Evolutionary conservation across 2,329 filamentous ascomycete species (phyloP).

Genomic region (Aspergillus sp.): DNA sequence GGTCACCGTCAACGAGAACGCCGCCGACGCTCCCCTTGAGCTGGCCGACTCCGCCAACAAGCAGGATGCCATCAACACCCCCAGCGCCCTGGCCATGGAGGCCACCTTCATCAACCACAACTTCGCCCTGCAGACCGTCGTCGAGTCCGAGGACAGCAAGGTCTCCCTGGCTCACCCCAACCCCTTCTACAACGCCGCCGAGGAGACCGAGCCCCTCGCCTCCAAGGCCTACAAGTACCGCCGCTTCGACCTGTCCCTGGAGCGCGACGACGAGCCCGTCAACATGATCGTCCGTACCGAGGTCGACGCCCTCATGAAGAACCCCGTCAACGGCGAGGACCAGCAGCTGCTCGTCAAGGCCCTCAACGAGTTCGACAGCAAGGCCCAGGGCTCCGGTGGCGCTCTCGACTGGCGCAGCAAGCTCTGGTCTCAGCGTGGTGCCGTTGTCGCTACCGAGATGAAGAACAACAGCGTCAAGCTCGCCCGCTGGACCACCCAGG

Average conservation of each 20-base stretch:
- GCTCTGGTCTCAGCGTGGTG: slow-evolving; percentile 90
- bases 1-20: slow-evolving; percentile 99
- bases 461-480: slow-evolving; percentile 99
- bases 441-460: slow-evolving; percentile 98
- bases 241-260: slow-evolving; percentile 90
- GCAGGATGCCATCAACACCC: slow-evolving; percentile 94
- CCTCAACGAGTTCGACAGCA: slow-evolving; percentile 98
- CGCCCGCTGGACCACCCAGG: slow-evolving; percentile 95
- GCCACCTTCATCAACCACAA: slow-evolving; percentile 99
- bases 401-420: slow-evolving; percentile 97
- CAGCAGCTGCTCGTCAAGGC: slow-evolving; percentile 92
- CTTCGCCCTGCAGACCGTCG: slow-evolving; percentile 93
- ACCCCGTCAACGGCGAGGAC: slow-evolving; percentile 86
- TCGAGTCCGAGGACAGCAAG: slow-evolving; percentile 76
- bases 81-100: slow-evolving; percentile 88
- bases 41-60: slow-evolving; percentile 69
- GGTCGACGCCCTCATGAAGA: slow-evolving; percentile 93
- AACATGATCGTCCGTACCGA: slow-evolving; percentile 93
- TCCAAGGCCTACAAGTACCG: slow-evolving; percentile 99
- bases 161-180: slow-evolving; percentile 84
- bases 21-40: slow-evolving; percentile 89
- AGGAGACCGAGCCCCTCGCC: slow-evolving; percentile 90
- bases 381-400: slow-evolving; percentile 91
- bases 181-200: slow-evolving; percentile 93
- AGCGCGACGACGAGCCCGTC: slow-evolving; percentile 86